Conservation (phyloP, 2,329 filamentous ascomycete species). For the Colletotrichum nymphaeae region DNA sequence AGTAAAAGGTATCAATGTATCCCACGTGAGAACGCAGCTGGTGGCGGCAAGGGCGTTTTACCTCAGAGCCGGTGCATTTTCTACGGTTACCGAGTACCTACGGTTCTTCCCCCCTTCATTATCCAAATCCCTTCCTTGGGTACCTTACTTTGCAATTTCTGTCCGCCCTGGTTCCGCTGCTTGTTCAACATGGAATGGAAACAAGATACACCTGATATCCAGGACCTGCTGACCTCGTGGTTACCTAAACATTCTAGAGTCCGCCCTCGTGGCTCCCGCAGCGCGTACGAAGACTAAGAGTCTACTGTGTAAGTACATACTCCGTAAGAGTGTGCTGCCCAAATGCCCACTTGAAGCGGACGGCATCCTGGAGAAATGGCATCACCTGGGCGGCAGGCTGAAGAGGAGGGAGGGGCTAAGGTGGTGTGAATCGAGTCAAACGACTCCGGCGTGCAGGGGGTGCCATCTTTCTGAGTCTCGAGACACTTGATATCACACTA, state of each 20-base stretch:
- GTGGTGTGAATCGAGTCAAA: constrained; percentile 32
- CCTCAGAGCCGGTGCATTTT: neutral
- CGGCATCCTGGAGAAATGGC: constrained; percentile 30
- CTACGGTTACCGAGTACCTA: neutral
- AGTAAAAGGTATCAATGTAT: neutral
- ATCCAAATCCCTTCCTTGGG: neutral
- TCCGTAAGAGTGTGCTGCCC: constrained; percentile 2
- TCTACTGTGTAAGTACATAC: neutral
- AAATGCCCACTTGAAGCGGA: constrained; percentile 11
- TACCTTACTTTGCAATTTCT: neutral
- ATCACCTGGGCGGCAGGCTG: constrained; percentile 34
- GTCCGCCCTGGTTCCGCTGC: neutral
- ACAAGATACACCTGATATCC: neutral
- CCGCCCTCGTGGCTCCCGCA: neutral
- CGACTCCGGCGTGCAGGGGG: constrained; percentile 23
- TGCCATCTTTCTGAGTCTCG: neutral
- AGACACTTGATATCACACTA: constrained; percentile 19
- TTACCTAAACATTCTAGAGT: neutral
- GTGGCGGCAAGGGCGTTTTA: constrained; percentile 23
- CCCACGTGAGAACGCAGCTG: neutral
- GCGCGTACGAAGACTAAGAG: too few species aligned
- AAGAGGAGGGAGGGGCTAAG: constrained; percentile 1
- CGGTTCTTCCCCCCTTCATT: neutral
- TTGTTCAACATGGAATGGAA: neutral
- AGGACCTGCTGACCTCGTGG: constrained; percentile 17